A percentile compares a stretch with the other conserved stretches of the same genome.
These are phyloP conservation scores for Biancaea sappan DNA, from an alignment of 306 rosid genomes.

Conservation along the genomic window DNA sequence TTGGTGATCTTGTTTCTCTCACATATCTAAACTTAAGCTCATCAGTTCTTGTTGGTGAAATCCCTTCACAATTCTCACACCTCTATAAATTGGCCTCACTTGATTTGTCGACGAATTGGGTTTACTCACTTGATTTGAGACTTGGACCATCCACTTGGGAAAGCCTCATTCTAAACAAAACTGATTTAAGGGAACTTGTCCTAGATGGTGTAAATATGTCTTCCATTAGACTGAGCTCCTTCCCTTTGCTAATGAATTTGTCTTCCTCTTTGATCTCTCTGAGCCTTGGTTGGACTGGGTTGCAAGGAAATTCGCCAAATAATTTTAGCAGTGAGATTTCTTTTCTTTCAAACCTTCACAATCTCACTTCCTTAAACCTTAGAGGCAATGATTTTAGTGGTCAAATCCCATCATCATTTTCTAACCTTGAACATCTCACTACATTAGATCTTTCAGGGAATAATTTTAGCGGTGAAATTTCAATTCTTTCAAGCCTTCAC, in stretches of 20 bases:
- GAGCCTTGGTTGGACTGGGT: not conserved
- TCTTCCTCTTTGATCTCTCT: constrained; percentile 24
- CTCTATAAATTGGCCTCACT: constrained; percentile 41
- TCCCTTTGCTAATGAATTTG: not conserved
- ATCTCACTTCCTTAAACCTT: too few species aligned
- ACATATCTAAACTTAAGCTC: not conserved
- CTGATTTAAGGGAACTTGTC: not conserved
- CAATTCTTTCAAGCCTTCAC: too few species aligned
- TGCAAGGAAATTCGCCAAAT: too few species aligned
- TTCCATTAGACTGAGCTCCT: not conserved
- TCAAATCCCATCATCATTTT: too few species aligned
- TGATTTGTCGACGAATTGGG: not conserved
- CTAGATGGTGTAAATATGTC: not conserved
- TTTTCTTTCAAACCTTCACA: too few species aligned
- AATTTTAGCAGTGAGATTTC: not conserved
- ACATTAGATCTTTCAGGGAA: too few species aligned
- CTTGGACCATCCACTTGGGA: not conserved
- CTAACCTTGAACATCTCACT: too few species aligned
- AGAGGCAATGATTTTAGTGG: too few species aligned
- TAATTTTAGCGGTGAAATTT: too few species aligned
- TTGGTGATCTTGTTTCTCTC: constrained; percentile 26
- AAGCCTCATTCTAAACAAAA: not conserved
- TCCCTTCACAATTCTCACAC: constrained; percentile 39
- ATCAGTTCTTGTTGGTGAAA: not conserved
- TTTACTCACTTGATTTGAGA: too few species aligned